These are phyloP conservation scores for Cichorium intybus DNA, from an alignment of 140 eudicot genomes.

Conservation along the genomic window DNA sequence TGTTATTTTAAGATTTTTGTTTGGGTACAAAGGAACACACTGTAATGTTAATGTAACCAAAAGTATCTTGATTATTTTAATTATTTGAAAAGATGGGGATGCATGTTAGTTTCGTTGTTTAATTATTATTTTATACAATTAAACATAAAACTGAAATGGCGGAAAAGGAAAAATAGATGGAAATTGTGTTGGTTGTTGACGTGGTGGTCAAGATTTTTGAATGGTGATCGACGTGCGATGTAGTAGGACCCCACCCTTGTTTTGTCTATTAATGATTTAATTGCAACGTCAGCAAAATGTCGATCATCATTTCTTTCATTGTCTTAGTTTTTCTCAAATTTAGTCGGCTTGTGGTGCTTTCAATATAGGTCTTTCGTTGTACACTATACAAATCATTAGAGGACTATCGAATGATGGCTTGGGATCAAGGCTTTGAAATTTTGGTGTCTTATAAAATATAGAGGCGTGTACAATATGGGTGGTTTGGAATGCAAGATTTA, in stretches of 20 bases:
- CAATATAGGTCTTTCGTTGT: neutral
- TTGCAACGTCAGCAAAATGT: neutral
- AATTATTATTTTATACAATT: no score
- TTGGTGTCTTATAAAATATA: no score
- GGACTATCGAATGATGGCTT: no score
- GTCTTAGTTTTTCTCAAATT: neutral
- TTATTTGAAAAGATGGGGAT: neutral
- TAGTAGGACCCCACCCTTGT: neutral
- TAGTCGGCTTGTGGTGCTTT: neutral
- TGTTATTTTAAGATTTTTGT: neutral
- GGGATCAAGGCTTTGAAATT: no score
- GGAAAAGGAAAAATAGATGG: neutral
- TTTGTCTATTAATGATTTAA: neutral
- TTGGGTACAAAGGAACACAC: neutral
- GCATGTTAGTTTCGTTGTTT: neutral
- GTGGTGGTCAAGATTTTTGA: neutral
- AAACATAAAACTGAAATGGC: no score
- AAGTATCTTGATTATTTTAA: neutral
- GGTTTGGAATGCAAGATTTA: neutral
- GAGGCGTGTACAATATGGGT: no score
- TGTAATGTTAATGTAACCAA: neutral
- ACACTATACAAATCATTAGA: no score
- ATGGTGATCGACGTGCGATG: neutral
- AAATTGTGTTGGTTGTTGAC: neutral
- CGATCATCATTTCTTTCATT: no score